Evolutionary conservation across 768 basidiomycete genomes (phyloP).

Genomic region (Lyophyllum semitale): DNA sequence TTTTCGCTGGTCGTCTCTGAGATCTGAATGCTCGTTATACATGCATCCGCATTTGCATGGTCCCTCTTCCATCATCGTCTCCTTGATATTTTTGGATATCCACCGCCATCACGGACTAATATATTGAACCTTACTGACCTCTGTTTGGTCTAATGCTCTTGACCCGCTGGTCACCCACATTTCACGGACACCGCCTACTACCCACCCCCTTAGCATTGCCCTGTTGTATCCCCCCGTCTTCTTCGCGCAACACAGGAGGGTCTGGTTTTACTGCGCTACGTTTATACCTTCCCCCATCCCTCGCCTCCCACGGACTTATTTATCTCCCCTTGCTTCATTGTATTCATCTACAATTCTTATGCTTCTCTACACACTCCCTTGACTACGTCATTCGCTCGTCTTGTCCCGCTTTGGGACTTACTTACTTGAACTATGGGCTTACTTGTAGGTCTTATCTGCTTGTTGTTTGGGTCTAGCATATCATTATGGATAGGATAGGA

Average conservation of each 20-base stretch:
- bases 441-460: neutral
- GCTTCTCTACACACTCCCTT: neutral
- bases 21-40: no score
- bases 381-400: neutral
- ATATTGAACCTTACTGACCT: neutral
- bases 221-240: neutral
- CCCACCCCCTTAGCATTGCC: neutral
- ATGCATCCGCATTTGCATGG: no score
- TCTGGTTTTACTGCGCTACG: neutral
- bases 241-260: neutral
- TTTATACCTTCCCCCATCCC: neutral
- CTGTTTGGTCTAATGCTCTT: neutral
- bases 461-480: no score
- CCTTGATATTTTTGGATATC: neutral
- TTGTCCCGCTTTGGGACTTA: neutral
- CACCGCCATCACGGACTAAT: neutral
- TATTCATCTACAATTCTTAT: neutral
- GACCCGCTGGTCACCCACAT: neutral
- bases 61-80: neutral
- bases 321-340: neutral
- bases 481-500: no score
- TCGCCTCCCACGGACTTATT: neutral
- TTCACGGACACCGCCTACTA: neutral
- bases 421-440: neutral
- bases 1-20: neutral